Base-by-base conservation (phyloP, 805 yeast species). In the Lachancea sp. region DNA sequence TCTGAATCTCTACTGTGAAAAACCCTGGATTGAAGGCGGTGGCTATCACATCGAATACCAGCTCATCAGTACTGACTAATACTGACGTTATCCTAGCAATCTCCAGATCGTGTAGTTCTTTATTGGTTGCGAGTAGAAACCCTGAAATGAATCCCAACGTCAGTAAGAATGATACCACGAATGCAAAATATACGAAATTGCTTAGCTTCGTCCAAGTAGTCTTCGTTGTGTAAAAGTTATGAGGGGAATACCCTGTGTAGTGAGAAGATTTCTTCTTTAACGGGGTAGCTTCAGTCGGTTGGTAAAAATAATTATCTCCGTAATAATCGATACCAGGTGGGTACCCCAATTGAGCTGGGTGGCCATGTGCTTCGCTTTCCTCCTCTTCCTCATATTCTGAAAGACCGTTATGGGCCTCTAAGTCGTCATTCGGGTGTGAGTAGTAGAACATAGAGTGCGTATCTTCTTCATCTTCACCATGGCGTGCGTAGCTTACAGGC, bases 21-120 rank as follows among this genome's bases (percentile, higher is more conserved):
- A 89, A 74, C 0, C 97, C 96, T 0, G 96, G 96, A 58, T 90
- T 90, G 51, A 80, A 76, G 0, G 94, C 95, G 44, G 78, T 82
- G 17, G 87, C 75, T 2, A 76, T 74, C 51, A 90, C 65, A 56
- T 82, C 85, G 64, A 90, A 87, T 1, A 88, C 74, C 34, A 90
- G 65, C 56, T 87, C 97, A 54, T 88, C 95, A 47, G 80, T 80
- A 38, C 92, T 80, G 2, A 86, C 83, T 9, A 89, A 66, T 1
- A 89, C 73, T 52, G 85, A 85, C 36, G 74, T 75, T 29, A 89
- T 68, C n/a, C 76, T 65, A 2, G 67, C 58, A 8, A 89, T 74
- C 16, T 73, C 64, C 15, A 87, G 80, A 45, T 75, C 72, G 38
- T 81, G 78, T 40, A 90, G 65, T 42, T 90, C 96, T 50, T 86